Percentiles rank a stretch among this genome's conserved stretches.
Conservation (phyloP, 345 rosid genomes). For the Luvunga scandens region DNA sequence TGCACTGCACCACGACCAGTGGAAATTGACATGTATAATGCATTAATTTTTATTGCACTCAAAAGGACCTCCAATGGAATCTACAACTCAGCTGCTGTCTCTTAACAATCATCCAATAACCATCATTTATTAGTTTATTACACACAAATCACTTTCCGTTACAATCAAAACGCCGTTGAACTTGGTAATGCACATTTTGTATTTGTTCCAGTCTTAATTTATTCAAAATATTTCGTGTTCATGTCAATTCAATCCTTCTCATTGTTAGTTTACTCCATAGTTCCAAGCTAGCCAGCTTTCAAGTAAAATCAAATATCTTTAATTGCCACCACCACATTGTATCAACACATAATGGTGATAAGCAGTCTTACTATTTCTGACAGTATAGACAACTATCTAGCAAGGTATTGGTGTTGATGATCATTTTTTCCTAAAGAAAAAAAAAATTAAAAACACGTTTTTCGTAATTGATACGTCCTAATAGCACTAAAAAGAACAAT, state of each 20-base stretch:
- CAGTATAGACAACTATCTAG: neutral
- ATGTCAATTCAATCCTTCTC: slow-evolving; percentile 28
- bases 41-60: neutral
- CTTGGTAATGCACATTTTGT: slow-evolving; percentile 5
- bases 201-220: slow-evolving; percentile 9
- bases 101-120: neutral
- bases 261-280: neutral
- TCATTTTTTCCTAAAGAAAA: too few relatives aligned
- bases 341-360: neutral
- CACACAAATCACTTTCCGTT: slow-evolving; percentile 13
- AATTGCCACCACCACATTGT: neutral
- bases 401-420: too few relatives aligned
- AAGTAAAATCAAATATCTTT: neutral
- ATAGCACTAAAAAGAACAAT: too few relatives aligned
- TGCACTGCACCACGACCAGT: neutral
- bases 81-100: neutral
- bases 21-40: neutral
- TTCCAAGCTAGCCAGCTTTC: neutral
- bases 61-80: neutral
- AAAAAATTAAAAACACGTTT: too few relatives aligned
- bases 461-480: too few relatives aligned
- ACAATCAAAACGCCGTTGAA: neutral
- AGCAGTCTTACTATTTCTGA: neutral
- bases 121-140: neutral
- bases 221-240: slow-evolving; percentile 6